Base-by-base conservation (phyloP, 805 yeast species). In the Wickerhamomyces rabaulensis region DNA sequence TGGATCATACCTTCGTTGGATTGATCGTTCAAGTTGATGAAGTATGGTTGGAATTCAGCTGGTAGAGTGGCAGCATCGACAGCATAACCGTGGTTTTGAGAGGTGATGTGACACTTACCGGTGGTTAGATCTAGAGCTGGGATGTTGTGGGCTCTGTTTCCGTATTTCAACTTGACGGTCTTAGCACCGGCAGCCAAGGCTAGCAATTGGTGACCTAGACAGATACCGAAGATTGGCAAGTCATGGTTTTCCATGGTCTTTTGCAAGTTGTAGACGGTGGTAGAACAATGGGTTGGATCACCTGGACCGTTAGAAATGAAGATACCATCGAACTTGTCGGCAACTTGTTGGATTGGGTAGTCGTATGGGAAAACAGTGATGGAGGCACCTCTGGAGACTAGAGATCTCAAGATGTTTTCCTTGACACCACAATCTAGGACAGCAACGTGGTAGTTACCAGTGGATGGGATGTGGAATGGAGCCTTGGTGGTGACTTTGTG, bases 1-100 rank as follows among this genome's bases (percentile, higher is more conserved):
- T 94, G 99, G 60, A 82, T 84, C 96, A 94, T 90, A 60, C 99
- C 99, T 71, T 94, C 99, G 68, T 94, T 94, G 45, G 96, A 87
- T 65, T 89, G 84, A 67, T 94, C 99, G 66, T 94, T 94, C 69
- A 92, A 76, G 71, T 94, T 94, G 57, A 91, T 78, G 65, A 94
- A 94, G 67, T 84, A 92, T 58, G 91, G 92, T 71, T 82, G 79
- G 79, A 86, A 92, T 46, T 84, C 88, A 12, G 75, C 60, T 46
- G 84, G 82, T 58, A 94, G 75, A 27, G 97, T 85, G 21, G 67
- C 56, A 15, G 83, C 84, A 63, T 91, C 97, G 41, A 95, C 98
- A 9, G 98, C 99, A 64, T 89, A 94, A 52, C 99, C 99, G 66
- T 95, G 99, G 71, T 94, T 94, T 74, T 94, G 99, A 23, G 98